Conservation (phyloP, 805 yeast species). For the Grigorovia jiainica region DNA sequence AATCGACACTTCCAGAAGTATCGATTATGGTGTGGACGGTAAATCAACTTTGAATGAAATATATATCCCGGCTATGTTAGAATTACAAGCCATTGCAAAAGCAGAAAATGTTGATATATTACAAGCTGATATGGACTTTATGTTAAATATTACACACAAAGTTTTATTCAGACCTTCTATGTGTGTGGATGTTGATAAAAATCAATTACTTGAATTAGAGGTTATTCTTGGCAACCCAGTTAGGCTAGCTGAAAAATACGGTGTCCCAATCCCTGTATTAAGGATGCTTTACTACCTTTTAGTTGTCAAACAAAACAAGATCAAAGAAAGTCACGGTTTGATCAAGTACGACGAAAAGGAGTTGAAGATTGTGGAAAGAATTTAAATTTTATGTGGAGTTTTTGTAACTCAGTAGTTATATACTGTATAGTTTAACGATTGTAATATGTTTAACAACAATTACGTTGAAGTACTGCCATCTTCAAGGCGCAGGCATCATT, state of each 20-base stretch:
- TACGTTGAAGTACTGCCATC: no score
- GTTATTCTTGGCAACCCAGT: slow-evolving; percentile 62
- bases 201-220: slow-evolving; percentile 60
- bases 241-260: slow-evolving; percentile 35
- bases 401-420: no score
- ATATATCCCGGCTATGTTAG: slow-evolving; percentile 52
- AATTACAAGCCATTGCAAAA: slow-evolving; percentile 48
- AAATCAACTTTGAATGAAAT: slow-evolving; percentile 24
- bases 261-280: slow-evolving; percentile 51
- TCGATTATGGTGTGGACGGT: slow-evolving; percentile 33
- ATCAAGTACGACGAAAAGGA: slow-evolving; percentile 18
- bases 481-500: no score
- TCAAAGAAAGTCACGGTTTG: slow-evolving; percentile 48
- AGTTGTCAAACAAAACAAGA: slow-evolving; percentile 48
- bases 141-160: slow-evolving; percentile 45
- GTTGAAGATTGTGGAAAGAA: background rate
- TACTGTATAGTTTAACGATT: no score
- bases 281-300: slow-evolving; percentile 48
- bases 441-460: no score
- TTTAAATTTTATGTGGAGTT: no score
- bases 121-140: slow-evolving; percentile 35
- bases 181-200: slow-evolving; percentile 54
- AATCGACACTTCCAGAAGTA: slow-evolving; percentile 45
- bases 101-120: slow-evolving; percentile 51
- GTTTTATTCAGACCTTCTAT: slow-evolving; percentile 55